A percentile compares a stretch with the other conserved stretches of the same genome.
Evolutionary conservation across 441 rosid species (phyloP).

Genomic region (Pelargonium fulgidum): DNA sequence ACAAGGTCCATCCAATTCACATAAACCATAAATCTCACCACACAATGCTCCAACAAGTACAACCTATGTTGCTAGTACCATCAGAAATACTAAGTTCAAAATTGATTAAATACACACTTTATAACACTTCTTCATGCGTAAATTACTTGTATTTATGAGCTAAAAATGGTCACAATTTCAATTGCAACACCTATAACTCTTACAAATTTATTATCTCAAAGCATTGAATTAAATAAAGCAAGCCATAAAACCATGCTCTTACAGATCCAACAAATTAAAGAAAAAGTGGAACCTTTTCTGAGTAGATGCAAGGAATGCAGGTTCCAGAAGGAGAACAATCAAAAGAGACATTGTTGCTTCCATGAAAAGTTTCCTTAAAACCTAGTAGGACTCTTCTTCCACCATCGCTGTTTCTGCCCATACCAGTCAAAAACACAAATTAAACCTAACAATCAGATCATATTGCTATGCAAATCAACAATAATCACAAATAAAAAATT

Average conservation of each 20-base stretch:
- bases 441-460: constrained; percentile 9
- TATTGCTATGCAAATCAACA: background rate
- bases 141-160: too few species aligned
- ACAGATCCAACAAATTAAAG: background rate
- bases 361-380: constrained; percentile 57
- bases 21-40: too few species aligned
- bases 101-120: background rate
- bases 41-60: too few species aligned
- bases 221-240: background rate
- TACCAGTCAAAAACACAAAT: constrained; percentile 12
- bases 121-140: too few species aligned
- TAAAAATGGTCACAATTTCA: background rate
- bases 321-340: constrained; percentile 75
- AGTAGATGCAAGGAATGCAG: background rate
- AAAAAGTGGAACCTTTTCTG: background rate
- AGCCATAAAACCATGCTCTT: background rate
- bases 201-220: background rate
- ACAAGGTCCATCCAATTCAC: too few species aligned
- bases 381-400: constrained; percentile 37
- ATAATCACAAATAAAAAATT: background rate
- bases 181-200: background rate
- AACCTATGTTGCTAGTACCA: too few species aligned
- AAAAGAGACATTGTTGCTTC: constrained; percentile 58
- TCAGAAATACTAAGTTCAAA: too few species aligned
- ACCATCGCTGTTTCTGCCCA: background rate